These are phyloP conservation scores for Fragaria nilgerrensis DNA, from an alignment of 306 rosid genomes.

Conservation along the genomic window DNA sequence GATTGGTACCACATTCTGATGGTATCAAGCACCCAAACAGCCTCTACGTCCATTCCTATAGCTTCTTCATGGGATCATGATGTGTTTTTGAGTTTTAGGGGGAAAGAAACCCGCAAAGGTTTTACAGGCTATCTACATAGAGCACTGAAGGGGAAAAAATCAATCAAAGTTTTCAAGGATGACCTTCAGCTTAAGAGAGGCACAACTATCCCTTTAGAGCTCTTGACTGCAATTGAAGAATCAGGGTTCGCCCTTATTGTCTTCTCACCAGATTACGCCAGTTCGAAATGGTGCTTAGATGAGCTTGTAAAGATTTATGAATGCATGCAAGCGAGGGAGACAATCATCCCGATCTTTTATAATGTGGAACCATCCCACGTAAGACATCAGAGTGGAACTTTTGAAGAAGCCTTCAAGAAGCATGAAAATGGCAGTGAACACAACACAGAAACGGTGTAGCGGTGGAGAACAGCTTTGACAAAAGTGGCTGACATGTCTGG, in stretches of 20 bases:
- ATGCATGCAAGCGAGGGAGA: not conserved
- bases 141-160: not conserved
- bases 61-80: not conserved
- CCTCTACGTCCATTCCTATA: not conserved
- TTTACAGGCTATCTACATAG: not conserved
- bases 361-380: not conserved
- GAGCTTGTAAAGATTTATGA: slow-evolving; percentile 2
- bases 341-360: slow-evolving; percentile 11
- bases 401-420: slow-evolving; percentile 2
- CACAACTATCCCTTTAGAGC: not conserved
- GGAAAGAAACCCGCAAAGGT: not conserved
- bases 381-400: not conserved
- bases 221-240: not conserved
- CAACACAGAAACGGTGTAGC: not conserved
- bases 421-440: not conserved
- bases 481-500: not conserved
- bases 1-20: not conserved
- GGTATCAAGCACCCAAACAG: not conserved
- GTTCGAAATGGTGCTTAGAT: not conserved
- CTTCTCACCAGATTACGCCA: not conserved
- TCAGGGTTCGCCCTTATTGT: not conserved
- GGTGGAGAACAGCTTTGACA: not conserved
- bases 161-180: not conserved
- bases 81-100: slow-evolving; percentile 12
- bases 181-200: not conserved